Evolutionary conservation across 768 basidiomycete species (phyloP), one percentile per base, ranked within the genome.

Genomic region (Polyporus arcularius): DNA sequence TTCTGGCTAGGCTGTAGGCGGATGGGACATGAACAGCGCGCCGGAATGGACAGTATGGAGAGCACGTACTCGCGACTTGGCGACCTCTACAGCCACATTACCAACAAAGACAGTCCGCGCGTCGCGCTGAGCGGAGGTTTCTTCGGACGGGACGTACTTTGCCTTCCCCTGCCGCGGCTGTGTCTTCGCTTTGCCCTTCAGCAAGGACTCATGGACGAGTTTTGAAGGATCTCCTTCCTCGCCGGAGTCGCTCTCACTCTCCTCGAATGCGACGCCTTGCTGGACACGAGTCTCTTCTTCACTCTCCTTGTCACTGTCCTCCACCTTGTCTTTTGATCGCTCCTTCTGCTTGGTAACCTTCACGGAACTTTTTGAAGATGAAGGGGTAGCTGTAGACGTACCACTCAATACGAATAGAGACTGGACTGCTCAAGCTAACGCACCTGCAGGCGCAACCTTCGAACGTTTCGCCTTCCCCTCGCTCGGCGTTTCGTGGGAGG

Each of bases 21-120:
- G 32, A 14, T 42, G 61, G 30, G 61, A 54, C 35, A 55, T 48
- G 21, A 39, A 41, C 42, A 35, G 2, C 28, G 57, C 48, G 0
- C 39, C 32, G 16, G 32, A 32, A 16, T n/a, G 41, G 12, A 3
- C 12, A 16, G 32, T 42, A 10, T 28, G 28, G 4, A 0, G 16
- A 3, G 39, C 7, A 75, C 84, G 45, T 63, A 95, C 96, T 75
- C 86, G 87, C 68, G 84, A 86, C 49, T 89, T 87, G 16, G 86
- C 88, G 18, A 92, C 84, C 8, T 90, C 87, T 1, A 90, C 76
- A 0, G 88, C 83, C 2, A 99, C 77, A 70, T 98, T 98, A 3
- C 96, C 96, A 14, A 99, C 77, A 73, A 99, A 99, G 49, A 98
- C 79, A 5, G 96, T 98, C 30, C 96, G 84, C 16, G 82, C 81